These are phyloP conservation scores for Chlamydomonas sp. DNA, from an alignment of 139 green algal species.

Conservation along the genomic window DNA sequence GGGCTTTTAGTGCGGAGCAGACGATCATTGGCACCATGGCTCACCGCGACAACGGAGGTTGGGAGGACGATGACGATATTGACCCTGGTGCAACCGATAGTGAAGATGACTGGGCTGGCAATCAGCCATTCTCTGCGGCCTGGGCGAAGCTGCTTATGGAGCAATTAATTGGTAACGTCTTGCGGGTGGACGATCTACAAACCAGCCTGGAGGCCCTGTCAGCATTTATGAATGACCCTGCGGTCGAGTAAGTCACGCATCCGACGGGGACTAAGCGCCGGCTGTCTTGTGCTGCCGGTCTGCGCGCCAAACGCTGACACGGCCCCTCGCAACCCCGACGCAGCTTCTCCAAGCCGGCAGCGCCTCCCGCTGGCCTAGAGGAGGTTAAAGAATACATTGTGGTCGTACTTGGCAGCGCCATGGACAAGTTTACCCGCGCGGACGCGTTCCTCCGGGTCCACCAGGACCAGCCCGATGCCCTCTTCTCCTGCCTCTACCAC, in stretches of 20 bases:
- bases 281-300: neutral
- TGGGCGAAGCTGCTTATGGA: neutral
- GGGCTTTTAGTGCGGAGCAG: no score
- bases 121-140: neutral
- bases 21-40: no score
- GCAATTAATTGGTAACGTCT: neutral
- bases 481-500: slow-evolving; percentile 28
- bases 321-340: neutral
- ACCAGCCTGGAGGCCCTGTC: slow-evolving; percentile 17
- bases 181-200: neutral
- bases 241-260: slow-evolving; percentile 19
- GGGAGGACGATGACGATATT: no score
- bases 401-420: neutral
- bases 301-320: neutral
- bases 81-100: no score
- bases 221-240: slow-evolving; percentile 1
- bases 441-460: slow-evolving; percentile 17
- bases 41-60: no score
- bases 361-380: neutral
- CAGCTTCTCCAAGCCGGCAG: neutral
- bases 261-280: no score
- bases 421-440: slow-evolving; percentile 8
- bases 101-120: no score
- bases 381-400: slow-evolving; percentile 22
- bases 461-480: slow-evolving; percentile 2